Evolutionary conservation across 352 stramenopile species (phyloP), one percentile per base, ranked within the genome.

Genomic region (Phytophthora uliginosa): DNA sequence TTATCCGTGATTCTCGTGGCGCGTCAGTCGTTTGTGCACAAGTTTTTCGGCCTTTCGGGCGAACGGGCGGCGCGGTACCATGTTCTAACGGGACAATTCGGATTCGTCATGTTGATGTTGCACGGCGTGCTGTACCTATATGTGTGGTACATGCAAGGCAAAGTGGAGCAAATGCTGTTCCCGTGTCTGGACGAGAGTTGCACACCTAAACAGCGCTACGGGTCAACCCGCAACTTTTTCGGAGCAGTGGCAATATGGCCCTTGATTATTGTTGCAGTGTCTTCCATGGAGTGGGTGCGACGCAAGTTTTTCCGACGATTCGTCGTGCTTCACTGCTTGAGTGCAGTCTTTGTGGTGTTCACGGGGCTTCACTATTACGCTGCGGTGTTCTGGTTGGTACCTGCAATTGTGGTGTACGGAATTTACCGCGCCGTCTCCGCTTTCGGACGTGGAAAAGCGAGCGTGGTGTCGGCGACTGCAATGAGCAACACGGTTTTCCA

Each of bases 291-390:
- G 42, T 70, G 68, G 36, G 76, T 92, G 28, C 83, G 88, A 2
- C 82, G 88, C 15, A 59, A 48, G 13, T 74, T 78, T 66, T 95
- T 93, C 48, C 84, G 73, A 31, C 65, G 69, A 31, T 95, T 95
- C 69, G 77, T 83, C 22, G 17, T 79, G 28, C 72, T 89, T 22
- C 88, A 94, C 61, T 80, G 67, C 13, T 62, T 94, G 1, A 91
- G 78, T 58, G 76, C 73, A 9, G 33, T 86, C 12, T 82, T 90
- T 26, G 69, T 93, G 28, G 47, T 79, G 1, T 77, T 82, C 22
- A 84, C 83, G 13, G 81, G 69, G n/a, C 24, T 93, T 38, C 88
- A 94, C 64, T 94, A 95, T 73, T 92, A 93, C 65, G 73, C 84
- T 6, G 63, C 84, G 3, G 77, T 68, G 8, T 90, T 84, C 56